A percentile compares a stretch with the other conserved stretches of the same genome.
Conservation (phyloP, 2,329 filamentous ascomycete species). For the Fonsecaea monophora region DNA sequence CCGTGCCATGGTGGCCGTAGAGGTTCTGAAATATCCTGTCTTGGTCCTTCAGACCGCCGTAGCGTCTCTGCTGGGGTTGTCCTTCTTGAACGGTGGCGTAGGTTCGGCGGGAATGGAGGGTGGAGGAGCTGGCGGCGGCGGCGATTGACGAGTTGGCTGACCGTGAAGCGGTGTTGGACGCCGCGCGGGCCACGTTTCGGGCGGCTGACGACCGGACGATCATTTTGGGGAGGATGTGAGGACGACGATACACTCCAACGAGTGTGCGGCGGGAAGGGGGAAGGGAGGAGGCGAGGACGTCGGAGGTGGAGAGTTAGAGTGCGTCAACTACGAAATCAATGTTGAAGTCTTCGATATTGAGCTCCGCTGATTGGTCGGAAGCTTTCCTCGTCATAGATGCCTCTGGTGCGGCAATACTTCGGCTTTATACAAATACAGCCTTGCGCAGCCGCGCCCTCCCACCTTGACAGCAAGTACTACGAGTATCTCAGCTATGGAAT, state of each 20-base stretch:
- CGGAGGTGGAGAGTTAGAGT: not conserved
- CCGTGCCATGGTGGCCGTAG: conserved; percentile 88
- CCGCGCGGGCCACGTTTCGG: conserved; percentile 42
- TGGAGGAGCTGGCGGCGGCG: conserved; percentile 40
- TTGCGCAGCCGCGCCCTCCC: not conserved
- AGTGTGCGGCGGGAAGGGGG: conserved; percentile 7
- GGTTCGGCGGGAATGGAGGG: conserved; percentile 63
- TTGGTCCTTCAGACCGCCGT: conserved; percentile 91
- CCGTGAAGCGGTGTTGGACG: conserved; percentile 54
- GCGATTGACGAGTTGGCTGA: conserved; percentile 43
- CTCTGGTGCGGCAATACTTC: conserved; percentile 7
- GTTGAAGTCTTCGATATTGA: conserved; percentile 29
- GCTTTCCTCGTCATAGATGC: conserved; percentile 3
- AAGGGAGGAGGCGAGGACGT: conserved; percentile 1
- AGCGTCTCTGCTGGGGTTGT: conserved; percentile 69
- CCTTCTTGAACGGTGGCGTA: conserved; percentile 83
- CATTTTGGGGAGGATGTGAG: conserved; percentile 29
- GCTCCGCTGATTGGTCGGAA: conserved; percentile 26
- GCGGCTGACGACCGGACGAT: conserved; percentile 42
- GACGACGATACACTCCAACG: conserved; percentile 10
- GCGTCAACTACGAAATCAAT: conserved; percentile 15
- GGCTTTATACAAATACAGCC: not conserved
- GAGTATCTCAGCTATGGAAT: not conserved
- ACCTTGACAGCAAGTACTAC: not conserved
- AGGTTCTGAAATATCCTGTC: conserved; percentile 99